Evolutionary conservation across 192 early-diverging fungal species (phyloP), one percentile per base, ranked within the genome.

Genomic region (Spinellus fusiger): DNA sequence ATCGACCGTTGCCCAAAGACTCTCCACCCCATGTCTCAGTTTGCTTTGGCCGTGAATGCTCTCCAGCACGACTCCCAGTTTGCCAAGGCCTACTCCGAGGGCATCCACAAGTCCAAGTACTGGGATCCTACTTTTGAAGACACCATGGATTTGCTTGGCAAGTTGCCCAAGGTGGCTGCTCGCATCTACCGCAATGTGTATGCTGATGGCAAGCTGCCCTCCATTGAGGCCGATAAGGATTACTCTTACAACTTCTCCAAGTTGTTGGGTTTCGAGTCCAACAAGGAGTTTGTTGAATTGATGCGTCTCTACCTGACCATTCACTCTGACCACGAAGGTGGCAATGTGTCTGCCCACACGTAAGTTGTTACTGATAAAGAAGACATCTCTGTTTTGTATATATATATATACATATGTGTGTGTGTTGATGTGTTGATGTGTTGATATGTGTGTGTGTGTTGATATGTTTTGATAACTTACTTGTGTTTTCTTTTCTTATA

Each of bases 241-340:
- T 99, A 90, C 81, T 89, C 86, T 72, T 90, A 89, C 74, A 97
- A 99, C 88, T 92, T 94, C 73, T 85, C 96, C 75, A 85, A 84
- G 69, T 80, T 96, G 49, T 84, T 99, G 15, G 96, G 96, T 59
- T 99, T 84, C 80, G 83, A 80, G 47, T 84, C 91, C 59, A 91
- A 86, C 79, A 80, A 85, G 74, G 81, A 88, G 56, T 99, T 99
- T 79, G 80, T 93, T 50, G 96, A 99, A 73, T 88, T 99, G 70
- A 93, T 99, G 90, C 92, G 96, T 62, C 81, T 99, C 67, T 99
- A 99, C 86, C 80, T 99, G 70, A 93, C 92, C 73, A 97, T 99
- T 78, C 96, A 99, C 90, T 96, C 94, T 64, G 96, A 99, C 81
- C 96, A 99, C 87, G 96, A 99, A 84, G 96, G 96, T 73, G 96